A percentile compares a stretch with the other conserved stretches of the same genome.
phyloP scores from a whole-genome alignment of 495 filamentous ascomycete species.

The Neurospora discreta region DNA sequence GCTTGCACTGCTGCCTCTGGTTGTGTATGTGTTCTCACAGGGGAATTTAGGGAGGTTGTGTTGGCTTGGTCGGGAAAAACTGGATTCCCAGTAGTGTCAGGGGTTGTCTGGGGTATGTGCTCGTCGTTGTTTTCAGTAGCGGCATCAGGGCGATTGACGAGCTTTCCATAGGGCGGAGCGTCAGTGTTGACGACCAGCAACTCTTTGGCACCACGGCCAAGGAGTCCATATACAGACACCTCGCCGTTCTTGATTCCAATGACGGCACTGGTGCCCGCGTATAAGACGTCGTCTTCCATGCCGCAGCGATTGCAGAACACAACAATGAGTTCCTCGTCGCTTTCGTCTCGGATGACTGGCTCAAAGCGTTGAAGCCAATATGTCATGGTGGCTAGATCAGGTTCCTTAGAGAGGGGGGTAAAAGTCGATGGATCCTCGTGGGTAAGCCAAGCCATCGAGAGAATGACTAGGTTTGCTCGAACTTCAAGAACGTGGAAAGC shows the following conservation, averaged over 20 bases:
- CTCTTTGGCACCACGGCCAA: conserved; percentile 54
- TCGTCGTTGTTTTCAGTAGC: not conserved
- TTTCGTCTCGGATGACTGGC: conserved; percentile 52
- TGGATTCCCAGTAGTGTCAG: not conserved
- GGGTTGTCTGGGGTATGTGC: not conserved
- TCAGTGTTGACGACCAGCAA: conserved; percentile 55
- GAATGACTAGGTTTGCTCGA: conserved; percentile 58
- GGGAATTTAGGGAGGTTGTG: not conserved
- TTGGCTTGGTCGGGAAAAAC: not conserved
- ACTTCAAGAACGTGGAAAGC: conserved; percentile 58
- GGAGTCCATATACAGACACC: conserved; percentile 52
- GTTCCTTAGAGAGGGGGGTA: conserved; percentile 35
- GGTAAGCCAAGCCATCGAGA: conserved; percentile 88
- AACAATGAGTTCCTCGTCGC: conserved; percentile 55
- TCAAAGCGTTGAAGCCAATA: conserved; percentile 80
- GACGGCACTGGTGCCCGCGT: conserved; percentile 84
- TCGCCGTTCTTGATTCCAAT: conserved; percentile 61
- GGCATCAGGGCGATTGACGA: conserved; percentile 12
- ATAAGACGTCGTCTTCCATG: conserved; percentile 54
- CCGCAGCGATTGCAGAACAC: conserved; percentile 80
- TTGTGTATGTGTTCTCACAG: not conserved
- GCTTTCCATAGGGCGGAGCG: conserved; percentile 15
- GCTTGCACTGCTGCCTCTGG: not conserved
- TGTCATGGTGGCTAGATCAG: conserved; percentile 69
- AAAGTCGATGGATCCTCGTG: conserved; percentile 36